Percentiles rank a stretch among this genome's conserved stretches.
phyloP scores from a whole-genome alignment of 2,329 filamentous ascomycete genomes.

The Trematosphaeria pertusa region DNA sequence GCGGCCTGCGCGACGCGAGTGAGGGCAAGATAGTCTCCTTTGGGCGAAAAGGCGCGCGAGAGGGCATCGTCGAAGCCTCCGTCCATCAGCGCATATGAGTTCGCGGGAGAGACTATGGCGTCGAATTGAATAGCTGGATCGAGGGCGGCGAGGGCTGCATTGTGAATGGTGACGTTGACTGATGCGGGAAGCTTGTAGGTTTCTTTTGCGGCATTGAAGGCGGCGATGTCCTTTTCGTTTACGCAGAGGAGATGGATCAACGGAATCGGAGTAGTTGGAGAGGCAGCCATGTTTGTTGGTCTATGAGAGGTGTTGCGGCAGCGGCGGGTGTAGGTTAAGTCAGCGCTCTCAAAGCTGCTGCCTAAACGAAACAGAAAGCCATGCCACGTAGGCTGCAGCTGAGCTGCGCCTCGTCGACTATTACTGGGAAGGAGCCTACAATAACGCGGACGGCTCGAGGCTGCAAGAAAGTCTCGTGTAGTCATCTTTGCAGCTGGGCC shows the following conservation, averaged over 20 bases:
- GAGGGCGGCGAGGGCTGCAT: slow-evolving; percentile 50
- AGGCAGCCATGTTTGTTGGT: no score
- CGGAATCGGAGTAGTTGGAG: slow-evolving; percentile 34
- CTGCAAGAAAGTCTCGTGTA: no score
- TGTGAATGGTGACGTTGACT: slow-evolving; percentile 46
- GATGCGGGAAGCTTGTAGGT: slow-evolving; percentile 40
- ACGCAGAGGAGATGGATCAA: slow-evolving; percentile 54
- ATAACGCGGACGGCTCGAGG: no score
- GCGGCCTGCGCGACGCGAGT: slow-evolving; percentile 54
- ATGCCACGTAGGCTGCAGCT: no score
- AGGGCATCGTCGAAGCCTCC: slow-evolving; percentile 63
- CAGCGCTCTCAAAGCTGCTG: no score
- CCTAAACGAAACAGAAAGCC: no score
- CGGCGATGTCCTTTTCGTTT: slow-evolving; percentile 45
- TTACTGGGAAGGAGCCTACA: no score
- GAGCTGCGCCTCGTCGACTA: no score
- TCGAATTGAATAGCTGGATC: slow-evolving; percentile 51
- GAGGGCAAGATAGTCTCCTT: slow-evolving; percentile 55
- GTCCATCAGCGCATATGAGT: slow-evolving; percentile 62
- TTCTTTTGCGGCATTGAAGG: slow-evolving; percentile 49
- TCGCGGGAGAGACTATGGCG: slow-evolving; percentile 61
- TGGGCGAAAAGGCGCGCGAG: slow-evolving; percentile 56
- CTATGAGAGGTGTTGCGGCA: no score
- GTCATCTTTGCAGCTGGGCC: no score
- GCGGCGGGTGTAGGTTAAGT: no score